Percentiles rank a stretch among this genome's conserved stretches.
Conservation (phyloP, 164 flowering plant genomes). For the Brasenia schreberi region DNA sequence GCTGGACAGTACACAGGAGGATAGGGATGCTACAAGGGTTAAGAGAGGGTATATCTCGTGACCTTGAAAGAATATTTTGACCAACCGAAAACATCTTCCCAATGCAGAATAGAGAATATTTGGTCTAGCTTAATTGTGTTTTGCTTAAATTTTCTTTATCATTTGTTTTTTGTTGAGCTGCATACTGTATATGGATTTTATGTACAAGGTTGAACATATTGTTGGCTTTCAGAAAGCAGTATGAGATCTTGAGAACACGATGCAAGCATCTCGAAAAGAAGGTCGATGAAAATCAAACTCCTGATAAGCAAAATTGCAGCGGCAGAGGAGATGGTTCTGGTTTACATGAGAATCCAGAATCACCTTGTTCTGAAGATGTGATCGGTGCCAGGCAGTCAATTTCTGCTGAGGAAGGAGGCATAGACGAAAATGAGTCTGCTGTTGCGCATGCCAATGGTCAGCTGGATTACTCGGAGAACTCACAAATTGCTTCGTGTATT, state of each 20-base stretch:
- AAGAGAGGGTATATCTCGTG: conserved; percentile 28
- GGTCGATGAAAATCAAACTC: conserved; percentile 5
- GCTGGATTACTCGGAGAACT: not conserved
- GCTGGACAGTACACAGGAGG: conserved; percentile 38
- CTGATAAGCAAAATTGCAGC: conserved; percentile 4
- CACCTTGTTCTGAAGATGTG: conserved; percentile 53
- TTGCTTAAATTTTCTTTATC: not conserved
- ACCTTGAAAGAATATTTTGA: not conserved
- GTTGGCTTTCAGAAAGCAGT: conserved; percentile 30
- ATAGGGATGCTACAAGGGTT: conserved; percentile 25
- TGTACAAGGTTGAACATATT: no score
- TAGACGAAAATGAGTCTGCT: conserved; percentile 3
- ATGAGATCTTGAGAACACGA: conserved; percentile 33
- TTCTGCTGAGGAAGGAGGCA: conserved; percentile 48
- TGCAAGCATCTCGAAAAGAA: conserved; percentile 21
- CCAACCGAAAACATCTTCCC: not conserved
- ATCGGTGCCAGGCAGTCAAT: conserved; percentile 85
- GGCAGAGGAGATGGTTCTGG: conserved; percentile 10
- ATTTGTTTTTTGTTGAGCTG: not conserved
- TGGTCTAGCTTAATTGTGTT: not conserved
- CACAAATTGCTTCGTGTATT: not conserved
- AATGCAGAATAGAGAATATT: no score
- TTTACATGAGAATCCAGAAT: conserved; percentile 19
- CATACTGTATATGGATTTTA: not conserved
- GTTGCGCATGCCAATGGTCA: not conserved